Evolutionary conservation across 306 rosid species (phyloP).

Genomic region (Fagus crenata): DNA sequence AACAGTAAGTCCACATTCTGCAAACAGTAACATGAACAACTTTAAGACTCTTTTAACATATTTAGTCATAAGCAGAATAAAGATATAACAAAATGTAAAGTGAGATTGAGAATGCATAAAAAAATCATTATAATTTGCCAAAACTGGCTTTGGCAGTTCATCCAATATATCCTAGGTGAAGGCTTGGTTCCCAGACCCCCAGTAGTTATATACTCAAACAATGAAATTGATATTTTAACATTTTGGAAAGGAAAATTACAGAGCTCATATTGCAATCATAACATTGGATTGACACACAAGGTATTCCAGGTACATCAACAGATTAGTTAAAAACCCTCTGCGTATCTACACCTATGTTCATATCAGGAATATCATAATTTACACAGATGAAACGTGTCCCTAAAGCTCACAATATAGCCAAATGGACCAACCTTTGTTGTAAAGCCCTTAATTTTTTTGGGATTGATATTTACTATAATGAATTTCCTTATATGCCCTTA

Average conservation of each 20-base stretch:
- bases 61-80: not conserved
- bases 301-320: not conserved
- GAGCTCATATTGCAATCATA: not conserved
- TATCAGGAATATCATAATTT: constrained; percentile 1
- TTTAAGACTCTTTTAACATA: not conserved
- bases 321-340: not conserved
- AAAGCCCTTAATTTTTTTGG: constrained; percentile 34
- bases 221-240: not conserved
- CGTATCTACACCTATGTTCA: not conserved
- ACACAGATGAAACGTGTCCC: constrained; percentile 1
- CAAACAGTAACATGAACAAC: constrained; percentile 1
- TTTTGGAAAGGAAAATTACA: not conserved
- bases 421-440: constrained; percentile 61
- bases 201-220: not conserved
- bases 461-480: too few species aligned
- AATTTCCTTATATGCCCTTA: too few species aligned
- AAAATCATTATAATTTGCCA: not conserved
- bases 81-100: not conserved
- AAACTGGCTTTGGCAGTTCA: not conserved
- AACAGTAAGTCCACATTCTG: constrained; percentile 68
- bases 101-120: not conserved
- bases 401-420: constrained; percentile 2
- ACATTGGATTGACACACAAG: not conserved
- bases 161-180: not conserved
- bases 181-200: not conserved